Percentiles rank a stretch among this genome's conserved stretches.
Conservation (phyloP, 306 rosid genomes). For the Dalbergia cochinchinensis region DNA sequence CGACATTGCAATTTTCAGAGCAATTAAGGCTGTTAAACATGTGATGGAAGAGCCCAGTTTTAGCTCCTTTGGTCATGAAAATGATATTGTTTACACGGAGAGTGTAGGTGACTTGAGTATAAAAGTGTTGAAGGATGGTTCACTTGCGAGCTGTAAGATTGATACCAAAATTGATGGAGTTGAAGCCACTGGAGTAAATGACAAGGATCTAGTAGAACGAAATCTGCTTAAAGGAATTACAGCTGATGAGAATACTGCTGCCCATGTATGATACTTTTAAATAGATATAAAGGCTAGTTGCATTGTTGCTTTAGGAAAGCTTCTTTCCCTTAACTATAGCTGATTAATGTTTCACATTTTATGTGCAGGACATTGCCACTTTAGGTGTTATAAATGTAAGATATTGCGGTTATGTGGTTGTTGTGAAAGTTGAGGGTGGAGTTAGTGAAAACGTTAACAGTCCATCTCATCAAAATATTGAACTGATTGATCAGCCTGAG, state of each 20-base stretch:
- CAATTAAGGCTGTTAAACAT: conserved; percentile 69
- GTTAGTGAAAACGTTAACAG: conserved; percentile 55
- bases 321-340: conserved; percentile 39
- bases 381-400: conserved; percentile 86
- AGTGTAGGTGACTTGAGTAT: conserved; percentile 83
- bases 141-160: conserved; percentile 80
- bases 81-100: conserved; percentile 59
- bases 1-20: conserved; percentile 88
- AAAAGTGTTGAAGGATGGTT: conserved; percentile 75
- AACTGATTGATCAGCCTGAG: conserved; percentile 83
- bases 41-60: conserved; percentile 58
- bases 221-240: conserved; percentile 95
- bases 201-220: conserved; percentile 70
- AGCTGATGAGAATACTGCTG: conserved; percentile 98
- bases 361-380: conserved; percentile 81
- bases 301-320: conserved; percentile 25
- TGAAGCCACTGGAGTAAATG: conserved; percentile 73
- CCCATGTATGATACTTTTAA: conserved; percentile 76
- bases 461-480: conserved; percentile 66
- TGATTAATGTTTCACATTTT: conserved; percentile 43
- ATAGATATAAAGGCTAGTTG: conserved; percentile 40
- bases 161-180: conserved; percentile 95
- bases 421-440: conserved; percentile 77
- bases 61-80: conserved; percentile 53
- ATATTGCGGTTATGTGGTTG: conserved; percentile 79